These are phyloP conservation scores for Oryza brachyantha DNA, from an alignment of 176 grass and related monocot genomes.

Conservation along the genomic window DNA sequence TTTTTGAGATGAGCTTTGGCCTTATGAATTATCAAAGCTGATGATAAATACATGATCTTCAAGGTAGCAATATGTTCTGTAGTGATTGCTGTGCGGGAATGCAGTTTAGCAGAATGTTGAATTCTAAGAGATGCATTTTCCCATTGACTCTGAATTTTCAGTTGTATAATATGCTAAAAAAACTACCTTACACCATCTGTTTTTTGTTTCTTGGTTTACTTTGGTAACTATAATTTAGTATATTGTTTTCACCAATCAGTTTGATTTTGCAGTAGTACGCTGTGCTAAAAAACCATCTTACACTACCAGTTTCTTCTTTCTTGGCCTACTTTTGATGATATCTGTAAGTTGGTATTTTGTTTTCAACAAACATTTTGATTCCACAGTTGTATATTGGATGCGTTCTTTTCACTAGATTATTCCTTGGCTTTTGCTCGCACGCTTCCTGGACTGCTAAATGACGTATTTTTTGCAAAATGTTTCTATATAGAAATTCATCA, in stretches of 20 bases:
- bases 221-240: background rate
- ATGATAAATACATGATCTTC: background rate
- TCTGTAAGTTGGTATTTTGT: background rate
- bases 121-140: background rate
- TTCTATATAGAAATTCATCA: too few relatives aligned
- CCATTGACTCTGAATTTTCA: background rate
- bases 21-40: slow-evolving; percentile 4
- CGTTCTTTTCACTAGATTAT: too few relatives aligned
- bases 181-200: background rate
- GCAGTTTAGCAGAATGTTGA: background rate
- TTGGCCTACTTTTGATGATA: background rate
- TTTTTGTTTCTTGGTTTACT: background rate
- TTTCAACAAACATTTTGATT: background rate
- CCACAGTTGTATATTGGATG: too few relatives aligned
- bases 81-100: background rate
- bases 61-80: background rate
- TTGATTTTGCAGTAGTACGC: background rate
- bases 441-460: too few relatives aligned
- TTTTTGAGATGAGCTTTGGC: background rate
- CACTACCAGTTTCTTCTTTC: too few relatives aligned
- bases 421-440: too few relatives aligned
- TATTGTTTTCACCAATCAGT: background rate
- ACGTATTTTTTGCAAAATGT: too few relatives aligned
- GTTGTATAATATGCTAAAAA: background rate
- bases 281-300: slow-evolving; percentile 4